Conservation (phyloP, 768 basidiomycete genomes). For the Phylloporus sp. region DNA sequence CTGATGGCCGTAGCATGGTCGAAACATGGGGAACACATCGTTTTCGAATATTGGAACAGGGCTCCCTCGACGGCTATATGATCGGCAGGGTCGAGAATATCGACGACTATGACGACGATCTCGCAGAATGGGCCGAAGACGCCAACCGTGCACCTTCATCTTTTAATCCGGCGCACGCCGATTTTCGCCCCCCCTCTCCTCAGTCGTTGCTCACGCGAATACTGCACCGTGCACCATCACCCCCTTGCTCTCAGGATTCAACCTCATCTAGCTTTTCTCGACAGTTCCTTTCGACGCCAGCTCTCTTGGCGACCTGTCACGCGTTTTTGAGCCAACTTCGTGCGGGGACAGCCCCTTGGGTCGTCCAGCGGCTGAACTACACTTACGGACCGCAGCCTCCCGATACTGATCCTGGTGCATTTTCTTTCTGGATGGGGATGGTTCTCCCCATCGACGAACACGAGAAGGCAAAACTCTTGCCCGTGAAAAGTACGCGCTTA, state of each 20-base stretch:
- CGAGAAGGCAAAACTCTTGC: slow-evolving; percentile 82
- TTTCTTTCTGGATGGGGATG: slow-evolving; percentile 87
- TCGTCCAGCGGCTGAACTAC: slow-evolving; percentile 78
- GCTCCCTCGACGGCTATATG: slow-evolving; percentile 83
- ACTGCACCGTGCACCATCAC: slow-evolving; percentile 2
- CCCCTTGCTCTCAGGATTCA: slow-evolving; percentile 4
- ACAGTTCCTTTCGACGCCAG: slow-evolving; percentile 17
- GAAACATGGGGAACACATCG: slow-evolving; percentile 66
- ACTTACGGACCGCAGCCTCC: slow-evolving; percentile 74
- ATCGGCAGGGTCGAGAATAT: slow-evolving; percentile 73
- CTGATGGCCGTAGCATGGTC: slow-evolving; percentile 87
- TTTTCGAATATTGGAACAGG: slow-evolving; percentile 83
- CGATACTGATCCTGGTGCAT: slow-evolving; percentile 53
- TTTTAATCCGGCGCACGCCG: slow-evolving; percentile 3
- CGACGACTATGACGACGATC: slow-evolving; percentile 34
- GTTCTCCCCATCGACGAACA: slow-evolving; percentile 89
- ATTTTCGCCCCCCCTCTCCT: slow-evolving; percentile 7
- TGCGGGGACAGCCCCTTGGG: slow-evolving; percentile 84
- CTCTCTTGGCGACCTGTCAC: slow-evolving; percentile 50
- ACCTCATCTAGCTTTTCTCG: not conserved
- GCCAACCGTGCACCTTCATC: slow-evolving; percentile 9
- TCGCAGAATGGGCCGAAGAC: slow-evolving; percentile 24
- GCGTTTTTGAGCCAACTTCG: slow-evolving; percentile 57
- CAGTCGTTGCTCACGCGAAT: slow-evolving; percentile 15
- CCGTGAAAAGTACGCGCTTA: slow-evolving; percentile 71